Percentiles rank a stretch among this genome's conserved stretches.
Evolutionary conservation across 208 protist species (phyloP).

Genomic region (Crithidia mellificae): DNA sequence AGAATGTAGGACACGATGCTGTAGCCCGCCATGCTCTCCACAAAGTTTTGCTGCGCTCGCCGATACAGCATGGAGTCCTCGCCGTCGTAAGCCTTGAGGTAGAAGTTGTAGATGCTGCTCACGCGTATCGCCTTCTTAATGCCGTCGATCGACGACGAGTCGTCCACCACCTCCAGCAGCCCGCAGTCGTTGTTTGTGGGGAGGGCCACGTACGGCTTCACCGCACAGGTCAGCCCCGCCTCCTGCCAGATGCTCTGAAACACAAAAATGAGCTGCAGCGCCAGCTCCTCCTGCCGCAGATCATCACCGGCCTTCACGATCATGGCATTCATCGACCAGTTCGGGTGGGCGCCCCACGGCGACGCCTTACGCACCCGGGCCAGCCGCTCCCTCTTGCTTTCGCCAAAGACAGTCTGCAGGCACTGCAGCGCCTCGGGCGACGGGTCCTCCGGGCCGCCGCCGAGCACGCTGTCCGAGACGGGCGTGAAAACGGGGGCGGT

Average conservation of each 20-base stretch:
- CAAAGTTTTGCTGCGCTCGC: conserved; percentile 89
- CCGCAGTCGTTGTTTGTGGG: conserved; percentile 79
- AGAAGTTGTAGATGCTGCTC: conserved; percentile 79
- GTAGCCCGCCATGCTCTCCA: conserved; percentile 94
- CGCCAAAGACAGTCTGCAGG: conserved; percentile 66
- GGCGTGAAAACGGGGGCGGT: neutral
- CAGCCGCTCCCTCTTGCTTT: conserved; percentile 49
- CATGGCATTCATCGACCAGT: conserved; percentile 83
- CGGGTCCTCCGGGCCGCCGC: conserved; percentile 22
- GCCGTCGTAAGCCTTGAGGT: conserved; percentile 69
- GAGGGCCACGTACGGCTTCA: conserved; percentile 83
- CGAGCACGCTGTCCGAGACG: neutral
- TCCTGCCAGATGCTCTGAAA: conserved; percentile 89
- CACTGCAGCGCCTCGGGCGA: conserved; percentile 30
- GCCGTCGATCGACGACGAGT: conserved; percentile 87
- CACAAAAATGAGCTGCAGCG: conserved; percentile 88
- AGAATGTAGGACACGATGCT: conserved; percentile 94
- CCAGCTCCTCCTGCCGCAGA: conserved; percentile 93
- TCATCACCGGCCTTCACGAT: conserved; percentile 94
- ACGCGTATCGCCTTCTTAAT: conserved; percentile 87
- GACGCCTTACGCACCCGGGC: conserved; percentile 64
- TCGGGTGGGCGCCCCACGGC: conserved; percentile 77
- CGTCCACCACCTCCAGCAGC: conserved; percentile 88
- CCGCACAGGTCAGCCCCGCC: conserved; percentile 74
- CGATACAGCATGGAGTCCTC: conserved; percentile 56